Base-by-base conservation (phyloP, 169 alveolate species). In the Plasmodium malariae region DNA sequence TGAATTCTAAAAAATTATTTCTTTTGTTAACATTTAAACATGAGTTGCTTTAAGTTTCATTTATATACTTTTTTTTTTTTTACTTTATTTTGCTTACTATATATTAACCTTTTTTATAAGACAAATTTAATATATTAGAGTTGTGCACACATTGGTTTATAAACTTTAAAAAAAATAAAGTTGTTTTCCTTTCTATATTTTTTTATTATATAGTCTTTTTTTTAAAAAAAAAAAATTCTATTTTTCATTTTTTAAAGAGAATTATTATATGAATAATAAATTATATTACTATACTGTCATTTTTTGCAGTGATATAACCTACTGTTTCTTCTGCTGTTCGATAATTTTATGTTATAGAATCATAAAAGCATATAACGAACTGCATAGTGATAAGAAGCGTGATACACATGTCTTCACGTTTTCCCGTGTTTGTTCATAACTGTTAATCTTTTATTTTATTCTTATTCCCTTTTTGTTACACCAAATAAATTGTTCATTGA, bases 121-220 rank as follows among this genome's bases (percentile, higher is more conserved):
- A 55, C n/a, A 28, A 30, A 11, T 17, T 62, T 40, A 19, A 37
- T 6, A 26, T 65, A 17, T 26, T 32, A 48, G 7, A 59, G 37
- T 74, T 36, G 65, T 74, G 88, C 88, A 74, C 71, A 70, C 85
- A 21, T 48, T 40, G 43, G 26, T 14, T n/a, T 36, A 70, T 43
- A 36, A 70, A 37, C 14, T 49, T 57, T 21, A 26, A 12, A 36
- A 48, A 3, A 69, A 43, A 37, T 14, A 30, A n/a, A 21, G 45
- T 45, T 1, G 4, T 45, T 45, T 45, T 45, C 55, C 9, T 45
- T 45, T 45, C 14, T 1, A 3, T 45, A 1, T 45, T 45, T 11
- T 45, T 45, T 1, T 45, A n/a, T n/a, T n/a, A n/a, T n/a, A n/a
- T n/a, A n/a, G 19, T 11, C 12, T 21, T 55, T 55, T 54, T 55